Evolutionary conservation across 139 green algal species (phyloP).

Genomic region (Astrephomene gubernaculifera): DNA sequence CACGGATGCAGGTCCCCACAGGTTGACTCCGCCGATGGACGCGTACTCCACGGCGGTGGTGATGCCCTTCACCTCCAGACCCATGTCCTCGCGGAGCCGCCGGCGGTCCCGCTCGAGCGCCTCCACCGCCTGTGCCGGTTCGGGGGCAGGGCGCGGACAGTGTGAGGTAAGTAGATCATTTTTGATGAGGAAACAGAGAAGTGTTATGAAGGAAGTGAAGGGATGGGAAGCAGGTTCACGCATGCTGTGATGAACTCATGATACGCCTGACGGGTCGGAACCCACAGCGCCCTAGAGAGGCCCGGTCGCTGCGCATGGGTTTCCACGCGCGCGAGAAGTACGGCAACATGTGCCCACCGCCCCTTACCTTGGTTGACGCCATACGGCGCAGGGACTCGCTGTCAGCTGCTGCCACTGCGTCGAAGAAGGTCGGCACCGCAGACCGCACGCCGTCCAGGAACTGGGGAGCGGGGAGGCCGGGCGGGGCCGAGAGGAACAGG

Average conservation of each 20-base stretch:
- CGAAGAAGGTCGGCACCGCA: slow-evolving; percentile 16
- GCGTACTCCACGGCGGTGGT: background rate
- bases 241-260: too few species aligned
- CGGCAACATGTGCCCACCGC: background rate
- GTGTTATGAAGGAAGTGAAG: too few species aligned
- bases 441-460: slow-evolving; percentile 18
- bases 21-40: slow-evolving; percentile 2
- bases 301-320: too few species aligned
- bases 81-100: background rate
- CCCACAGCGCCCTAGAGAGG: too few species aligned
- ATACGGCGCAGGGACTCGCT: background rate
- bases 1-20: slow-evolving; percentile 21
- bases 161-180: too few species aligned
- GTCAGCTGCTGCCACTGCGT: background rate
- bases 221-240: too few species aligned
- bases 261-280: too few species aligned
- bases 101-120: slow-evolving; percentile 17
- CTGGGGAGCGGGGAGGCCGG: background rate
- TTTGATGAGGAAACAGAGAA: too few species aligned
- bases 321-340: too few species aligned
- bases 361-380: background rate
- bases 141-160: background rate
- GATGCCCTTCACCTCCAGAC: background rate
- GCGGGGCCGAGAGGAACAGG: background rate
- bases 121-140: slow-evolving; percentile 3